A percentile compares a stretch with the other conserved stretches of the same genome.
Conservation (phyloP, 2,329 filamentous ascomycete genomes). For the Trichoderma citrinoviride region DNA sequence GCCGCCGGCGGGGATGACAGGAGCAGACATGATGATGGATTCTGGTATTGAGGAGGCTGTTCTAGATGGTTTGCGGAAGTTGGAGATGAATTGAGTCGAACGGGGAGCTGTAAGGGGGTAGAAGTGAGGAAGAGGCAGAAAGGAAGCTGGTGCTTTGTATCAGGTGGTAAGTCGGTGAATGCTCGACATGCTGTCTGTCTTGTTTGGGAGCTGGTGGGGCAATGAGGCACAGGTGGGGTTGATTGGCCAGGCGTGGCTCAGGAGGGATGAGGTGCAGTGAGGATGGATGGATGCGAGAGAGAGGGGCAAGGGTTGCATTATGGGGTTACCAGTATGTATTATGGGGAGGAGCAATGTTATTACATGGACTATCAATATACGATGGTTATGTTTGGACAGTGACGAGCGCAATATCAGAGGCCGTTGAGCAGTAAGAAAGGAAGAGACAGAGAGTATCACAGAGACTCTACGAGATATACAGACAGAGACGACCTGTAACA, state of each 20-base stretch:
- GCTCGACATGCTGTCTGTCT: conserved; percentile 2
- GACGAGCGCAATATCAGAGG: too few relatives aligned
- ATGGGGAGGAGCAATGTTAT: background rate
- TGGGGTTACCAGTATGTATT: background rate
- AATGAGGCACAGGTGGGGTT: conserved; percentile 13
- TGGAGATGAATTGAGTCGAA: background rate
- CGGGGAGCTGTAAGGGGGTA: background rate
- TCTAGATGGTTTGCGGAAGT: background rate
- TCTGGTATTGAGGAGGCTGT: background rate
- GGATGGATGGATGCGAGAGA: conserved; percentile 6
- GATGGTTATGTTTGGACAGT: too few relatives aligned
- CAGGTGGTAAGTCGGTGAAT: conserved; percentile 16
- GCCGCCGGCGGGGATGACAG: conserved; percentile 57
- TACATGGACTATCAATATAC: background rate
- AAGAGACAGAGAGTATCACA: too few relatives aligned
- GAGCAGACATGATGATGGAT: conserved; percentile 49
- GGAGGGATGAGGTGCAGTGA: background rate
- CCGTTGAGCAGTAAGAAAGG: too few relatives aligned
- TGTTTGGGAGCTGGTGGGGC: conserved; percentile 16
- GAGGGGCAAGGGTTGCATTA: conserved; percentile 2
- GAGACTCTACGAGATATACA: too few relatives aligned
- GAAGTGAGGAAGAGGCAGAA: background rate
- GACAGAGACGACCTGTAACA: too few relatives aligned
- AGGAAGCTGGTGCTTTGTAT: background rate
- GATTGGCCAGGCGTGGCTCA: background rate